phyloP scores from a whole-genome alignment of 805 yeast species.

The Tetrapisispora taiwanensis region DNA sequence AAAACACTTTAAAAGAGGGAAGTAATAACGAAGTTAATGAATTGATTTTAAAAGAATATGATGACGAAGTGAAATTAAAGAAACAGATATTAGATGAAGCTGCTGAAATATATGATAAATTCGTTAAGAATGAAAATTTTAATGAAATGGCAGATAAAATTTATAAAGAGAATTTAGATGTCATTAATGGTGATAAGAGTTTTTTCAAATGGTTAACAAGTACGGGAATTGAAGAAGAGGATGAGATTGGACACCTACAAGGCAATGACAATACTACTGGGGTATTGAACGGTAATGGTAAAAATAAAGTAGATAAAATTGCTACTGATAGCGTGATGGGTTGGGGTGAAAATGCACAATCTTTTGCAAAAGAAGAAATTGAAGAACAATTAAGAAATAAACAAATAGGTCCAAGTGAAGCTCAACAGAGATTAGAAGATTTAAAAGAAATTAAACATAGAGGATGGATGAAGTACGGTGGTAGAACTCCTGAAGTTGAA shows the following conservation, averaged over 20 bases:
- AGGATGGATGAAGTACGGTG: conserved; percentile 26
- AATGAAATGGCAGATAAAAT: conserved; percentile 20
- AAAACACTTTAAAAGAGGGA: conserved; percentile 8
- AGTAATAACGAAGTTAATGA: conserved; percentile 9
- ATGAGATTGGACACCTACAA: conserved; percentile 1
- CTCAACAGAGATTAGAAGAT: conserved; percentile 15
- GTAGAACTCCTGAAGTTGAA: conserved; percentile 21
- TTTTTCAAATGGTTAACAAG: conserved; percentile 18
- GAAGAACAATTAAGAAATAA: conserved; percentile 16
- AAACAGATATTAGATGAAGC: conserved; percentile 16
- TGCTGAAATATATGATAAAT: conserved; percentile 12
- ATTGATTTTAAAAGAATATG: conserved; percentile 2
- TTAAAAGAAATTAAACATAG: conserved; percentile 21
- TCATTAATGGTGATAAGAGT: conserved; percentile 1
- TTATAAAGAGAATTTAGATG: conserved; percentile 5
- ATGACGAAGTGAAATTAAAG: conserved; percentile 4
- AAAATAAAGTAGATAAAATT: conserved; percentile 17
- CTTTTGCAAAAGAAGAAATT: conserved; percentile 30
- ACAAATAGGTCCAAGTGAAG: conserved; percentile 21
- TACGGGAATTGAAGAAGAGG: conserved; percentile 7
- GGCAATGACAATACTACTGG: too few species aligned
- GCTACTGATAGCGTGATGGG: conserved; percentile 33
- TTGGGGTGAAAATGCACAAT: conserved; percentile 39
- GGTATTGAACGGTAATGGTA: neutral
- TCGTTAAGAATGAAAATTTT: conserved; percentile 14